phyloP scores from a whole-genome alignment of 1,284 basidiomycete species.

The Grifola frondosa region DNA sequence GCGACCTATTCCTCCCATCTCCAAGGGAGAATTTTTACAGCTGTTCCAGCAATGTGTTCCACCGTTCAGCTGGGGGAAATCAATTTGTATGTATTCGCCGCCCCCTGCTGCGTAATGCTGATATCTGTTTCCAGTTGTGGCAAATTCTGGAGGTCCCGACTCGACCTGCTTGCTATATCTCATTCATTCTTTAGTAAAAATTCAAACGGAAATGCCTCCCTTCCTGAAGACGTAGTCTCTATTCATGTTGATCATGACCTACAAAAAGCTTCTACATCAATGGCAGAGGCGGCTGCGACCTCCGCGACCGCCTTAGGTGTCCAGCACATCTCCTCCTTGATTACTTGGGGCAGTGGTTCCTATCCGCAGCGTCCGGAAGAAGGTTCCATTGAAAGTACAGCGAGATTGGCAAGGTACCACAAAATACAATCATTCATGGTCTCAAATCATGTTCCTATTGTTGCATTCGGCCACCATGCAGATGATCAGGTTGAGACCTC shows the following conservation, averaged over 20 bases:
- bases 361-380: conserved; percentile 45
- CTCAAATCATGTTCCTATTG: no score
- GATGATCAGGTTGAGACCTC: conserved; percentile 81
- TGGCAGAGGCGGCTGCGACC: conserved; percentile 49
- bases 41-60: conserved; percentile 31
- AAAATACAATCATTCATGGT: no score
- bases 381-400: conserved; percentile 2
- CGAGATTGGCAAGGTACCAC: no score
- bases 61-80: conserved; percentile 27
- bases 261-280: conserved; percentile 51
- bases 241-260: conserved; percentile 67
- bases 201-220: background rate
- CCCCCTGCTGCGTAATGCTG: background rate
- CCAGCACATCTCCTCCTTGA: conserved; percentile 42
- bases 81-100: conserved; percentile 16
- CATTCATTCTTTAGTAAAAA: conserved; percentile 31
- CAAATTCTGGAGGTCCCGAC: conserved; percentile 78
- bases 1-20: conserved; percentile 22
- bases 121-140: conserved; percentile 49
- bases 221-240: conserved; percentile 45
- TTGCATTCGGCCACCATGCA: conserved; percentile 72
- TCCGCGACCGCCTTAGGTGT: conserved; percentile 47
- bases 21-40: conserved; percentile 27
- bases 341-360: conserved; percentile 56
- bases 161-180: conserved; percentile 75